phyloP scores from a whole-genome alignment of 371 early-diverging fungal species.

The Mucor sp. region DNA sequence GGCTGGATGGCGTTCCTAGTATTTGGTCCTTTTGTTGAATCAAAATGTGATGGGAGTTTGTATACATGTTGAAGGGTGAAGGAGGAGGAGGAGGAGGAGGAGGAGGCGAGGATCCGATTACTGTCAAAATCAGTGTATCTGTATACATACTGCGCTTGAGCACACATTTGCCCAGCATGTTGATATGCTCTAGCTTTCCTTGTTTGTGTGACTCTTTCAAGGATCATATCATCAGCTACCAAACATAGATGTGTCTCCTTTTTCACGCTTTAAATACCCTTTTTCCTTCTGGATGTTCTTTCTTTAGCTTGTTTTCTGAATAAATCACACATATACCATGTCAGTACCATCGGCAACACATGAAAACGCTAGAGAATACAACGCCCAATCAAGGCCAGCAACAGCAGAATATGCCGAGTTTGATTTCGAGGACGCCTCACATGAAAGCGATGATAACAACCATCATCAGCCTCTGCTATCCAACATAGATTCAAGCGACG shows the following conservation, averaged over 20 bases:
- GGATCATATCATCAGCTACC: neutral
- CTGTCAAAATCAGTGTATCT: neutral
- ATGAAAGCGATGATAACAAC: constrained; percentile 29
- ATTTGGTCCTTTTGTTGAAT: neutral
- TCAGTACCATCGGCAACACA: neutral
- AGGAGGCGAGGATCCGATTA: neutral
- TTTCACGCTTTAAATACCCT: neutral
- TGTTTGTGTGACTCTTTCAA: neutral
- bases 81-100: neutral
- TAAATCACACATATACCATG: neutral
- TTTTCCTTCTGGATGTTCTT: neutral
- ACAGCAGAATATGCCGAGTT: constrained; percentile 39
- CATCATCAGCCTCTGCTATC: constrained; percentile 12
- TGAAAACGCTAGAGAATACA: neutral
- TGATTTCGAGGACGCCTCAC: constrained; percentile 41
- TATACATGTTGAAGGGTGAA: no score
- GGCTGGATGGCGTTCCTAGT: neutral
- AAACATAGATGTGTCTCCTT: neutral
- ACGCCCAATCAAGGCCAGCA: neutral
- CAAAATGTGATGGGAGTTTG: neutral
- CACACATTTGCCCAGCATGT: neutral
- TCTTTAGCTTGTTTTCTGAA: neutral
- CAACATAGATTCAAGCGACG: constrained; percentile 7
- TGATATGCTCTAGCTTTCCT: neutral
- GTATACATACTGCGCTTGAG: no score